These are phyloP conservation scores for Calonectria fujianensis DNA, from an alignment of 2,329 filamentous ascomycete genomes.

Conservation along the genomic window DNA sequence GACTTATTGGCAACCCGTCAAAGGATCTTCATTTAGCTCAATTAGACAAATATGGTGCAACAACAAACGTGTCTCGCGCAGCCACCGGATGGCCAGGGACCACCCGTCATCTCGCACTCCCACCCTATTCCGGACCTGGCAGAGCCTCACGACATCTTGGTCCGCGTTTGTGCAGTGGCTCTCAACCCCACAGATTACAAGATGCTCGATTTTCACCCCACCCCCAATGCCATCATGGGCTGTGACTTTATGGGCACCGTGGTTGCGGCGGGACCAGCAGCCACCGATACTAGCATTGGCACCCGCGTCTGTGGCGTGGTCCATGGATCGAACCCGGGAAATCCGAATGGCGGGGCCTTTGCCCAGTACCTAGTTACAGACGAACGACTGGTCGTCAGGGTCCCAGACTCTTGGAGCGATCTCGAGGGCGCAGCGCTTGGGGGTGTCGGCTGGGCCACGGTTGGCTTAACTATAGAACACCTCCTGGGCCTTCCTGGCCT, in stretches of 20 bases:
- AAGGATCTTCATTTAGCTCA: neutral
- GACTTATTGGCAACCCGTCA: neutral
- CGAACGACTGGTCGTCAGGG: constrained; percentile 9
- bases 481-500: constrained; percentile 2
- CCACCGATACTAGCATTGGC: neutral
- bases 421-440: constrained; percentile 5
- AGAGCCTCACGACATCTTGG: constrained; percentile 16
- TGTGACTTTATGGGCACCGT: constrained; percentile 22
- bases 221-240: constrained; percentile 21
- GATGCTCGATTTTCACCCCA: constrained; percentile 22
- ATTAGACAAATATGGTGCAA: constrained; percentile 5
- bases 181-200: constrained; percentile 28
- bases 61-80: constrained; percentile 24
- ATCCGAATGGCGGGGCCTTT: constrained; percentile 16
- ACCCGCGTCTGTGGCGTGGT: constrained; percentile 18
- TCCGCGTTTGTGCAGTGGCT: constrained; percentile 9
- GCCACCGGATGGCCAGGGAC: constrained; percentile 18
- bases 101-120: constrained; percentile 9
- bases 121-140: neutral
- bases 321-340: constrained; percentile 19
- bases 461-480: constrained; percentile 5
- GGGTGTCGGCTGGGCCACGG: constrained; percentile 6
- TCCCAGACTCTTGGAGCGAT: constrained; percentile 11
- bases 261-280: constrained; percentile 1
- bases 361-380: constrained; percentile 3